Base-by-base conservation (phyloP, 352 stramenopile species). In the Pythium oligandrum region DNA sequence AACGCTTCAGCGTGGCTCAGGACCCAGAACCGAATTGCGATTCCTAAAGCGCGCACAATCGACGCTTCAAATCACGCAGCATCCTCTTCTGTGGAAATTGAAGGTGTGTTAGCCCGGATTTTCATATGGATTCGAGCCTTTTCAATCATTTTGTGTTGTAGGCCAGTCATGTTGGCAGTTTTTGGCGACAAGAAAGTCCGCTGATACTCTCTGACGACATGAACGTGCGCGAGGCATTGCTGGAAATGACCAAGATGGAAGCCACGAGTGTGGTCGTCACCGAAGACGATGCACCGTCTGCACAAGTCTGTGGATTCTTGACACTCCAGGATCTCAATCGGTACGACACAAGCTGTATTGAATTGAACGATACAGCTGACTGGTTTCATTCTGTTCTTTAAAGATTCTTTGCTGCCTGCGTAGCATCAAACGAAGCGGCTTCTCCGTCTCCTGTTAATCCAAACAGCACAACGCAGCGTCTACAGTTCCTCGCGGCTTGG, bases 181-280 rank as follows among this genome's bases (percentile, higher is more conserved):
- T 82, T 42, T 89, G 75, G 73, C 60, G 55, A 3, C 65, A 87
- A 40, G 44, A 63, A 11, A 26, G 17, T 26, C 60, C 62, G 2
- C 39, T 76, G 3, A 55, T 64, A 32, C 35, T 83, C 34, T 46
- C 36, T 3, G 54, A 64, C 6, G 66, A 66, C 11, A 55, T 62
- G 31, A 68, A 47, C 3, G 60, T 86, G 53, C 12, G 63, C 38
- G 45, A 68, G 59, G 66, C 63, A 7, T 57, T 89, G 11, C 33
- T 52, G 36, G 59, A 55, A 6, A 81, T 89, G 70, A 51, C 39
- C 33, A 34, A 17, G 31, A 43, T 44, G 5, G 40, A 63, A 8
- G 55, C 62, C 4, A 59, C 55, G 17, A 55, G 37, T 17, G 51
- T 55, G 1, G 49, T 26, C 17, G 17, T 26, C 17, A 26, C 17